Percentiles rank a stretch among this genome's conserved stretches.
phyloP scores from a whole-genome alignment of 495 filamentous ascomycete species.

The Chaetomium fimeti region DNA sequence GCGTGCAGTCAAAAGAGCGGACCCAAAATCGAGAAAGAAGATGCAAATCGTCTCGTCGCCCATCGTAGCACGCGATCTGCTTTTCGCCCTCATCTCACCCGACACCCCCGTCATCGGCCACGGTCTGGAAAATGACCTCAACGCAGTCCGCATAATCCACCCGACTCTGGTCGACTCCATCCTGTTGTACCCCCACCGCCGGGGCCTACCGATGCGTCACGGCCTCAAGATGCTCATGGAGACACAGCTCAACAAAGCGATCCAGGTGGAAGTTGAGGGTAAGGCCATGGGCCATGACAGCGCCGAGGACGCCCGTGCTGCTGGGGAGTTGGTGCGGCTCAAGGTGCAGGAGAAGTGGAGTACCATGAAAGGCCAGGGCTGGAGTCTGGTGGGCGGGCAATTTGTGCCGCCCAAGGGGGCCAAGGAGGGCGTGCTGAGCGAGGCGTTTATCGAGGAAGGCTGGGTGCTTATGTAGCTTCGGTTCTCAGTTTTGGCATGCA shows the following conservation, averaged over 20 bases:
- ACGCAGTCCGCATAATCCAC: conserved; percentile 77
- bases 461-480: neutral
- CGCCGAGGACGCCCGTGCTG: conserved; percentile 81
- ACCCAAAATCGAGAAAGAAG: conserved; percentile 22
- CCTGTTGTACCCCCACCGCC: conserved; percentile 73
- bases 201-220: conserved; percentile 71
- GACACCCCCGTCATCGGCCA: conserved; percentile 85
- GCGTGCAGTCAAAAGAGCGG: neutral
- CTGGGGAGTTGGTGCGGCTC: conserved; percentile 76
- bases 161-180: conserved; percentile 82
- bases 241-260: conserved; percentile 63
- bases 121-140: conserved; percentile 92
- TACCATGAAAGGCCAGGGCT: conserved; percentile 60
- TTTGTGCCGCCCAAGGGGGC: conserved; percentile 47
- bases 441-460: conserved; percentile 21
- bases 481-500: neutral
- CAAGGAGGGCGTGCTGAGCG: conserved; percentile 17
- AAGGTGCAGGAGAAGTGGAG: conserved; percentile 66
- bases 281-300: conserved; percentile 70
- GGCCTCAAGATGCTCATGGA: conserved; percentile 68
- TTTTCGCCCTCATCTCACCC: conserved; percentile 68
- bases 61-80: conserved; percentile 63
- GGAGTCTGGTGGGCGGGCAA: conserved; percentile 50
- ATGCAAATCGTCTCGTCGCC: conserved; percentile 73
- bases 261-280: conserved; percentile 62